Evolutionary conservation across 1,284 basidiomycete species (phyloP).

Genomic region (Rhodotorula sp.): DNA sequence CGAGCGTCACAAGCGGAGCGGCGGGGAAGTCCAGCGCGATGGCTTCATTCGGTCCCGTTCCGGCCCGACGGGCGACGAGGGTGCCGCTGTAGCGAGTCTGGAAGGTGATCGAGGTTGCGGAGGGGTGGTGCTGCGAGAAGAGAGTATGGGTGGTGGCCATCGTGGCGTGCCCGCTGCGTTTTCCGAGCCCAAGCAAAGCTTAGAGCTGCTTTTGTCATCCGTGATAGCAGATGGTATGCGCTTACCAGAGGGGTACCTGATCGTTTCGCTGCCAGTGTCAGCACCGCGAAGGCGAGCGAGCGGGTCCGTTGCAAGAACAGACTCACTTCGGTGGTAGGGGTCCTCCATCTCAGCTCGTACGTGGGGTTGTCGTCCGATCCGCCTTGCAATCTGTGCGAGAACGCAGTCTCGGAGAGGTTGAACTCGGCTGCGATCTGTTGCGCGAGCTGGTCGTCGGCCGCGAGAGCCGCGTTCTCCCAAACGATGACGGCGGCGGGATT

Average conservation of each 20-base stretch:
- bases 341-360: conserved; percentile 33
- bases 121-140: conserved; percentile 47
- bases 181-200: conserved; percentile 31
- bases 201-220: too few relatives aligned
- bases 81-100: conserved; percentile 43
- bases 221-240: too few relatives aligned
- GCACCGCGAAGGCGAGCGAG: neutral
- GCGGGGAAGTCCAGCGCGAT: conserved; percentile 55
- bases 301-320: neutral
- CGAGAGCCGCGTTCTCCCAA: conserved; percentile 21
- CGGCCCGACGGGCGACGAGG: conserved; percentile 14
- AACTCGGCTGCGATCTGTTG: conserved; percentile 54
- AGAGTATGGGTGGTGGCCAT: conserved; percentile 55
- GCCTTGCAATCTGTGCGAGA: conserved; percentile 44
- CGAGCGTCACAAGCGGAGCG: conserved; percentile 14
- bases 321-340: conserved; percentile 16
- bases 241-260: conserved; percentile 24
- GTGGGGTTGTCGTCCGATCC: conserved; percentile 11
- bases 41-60: conserved; percentile 42
- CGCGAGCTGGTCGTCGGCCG: conserved; percentile 37
- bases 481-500: conserved; percentile 60
- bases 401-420: conserved; percentile 56
- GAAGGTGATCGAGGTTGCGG: conserved; percentile 51
- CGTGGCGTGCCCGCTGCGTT: conserved; percentile 56
- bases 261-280: neutral